Evolutionary conservation across 2,329 filamentous ascomycete species (phyloP), one percentile per base, ranked within the genome.

Genomic region (Talaromyces sp.): DNA sequence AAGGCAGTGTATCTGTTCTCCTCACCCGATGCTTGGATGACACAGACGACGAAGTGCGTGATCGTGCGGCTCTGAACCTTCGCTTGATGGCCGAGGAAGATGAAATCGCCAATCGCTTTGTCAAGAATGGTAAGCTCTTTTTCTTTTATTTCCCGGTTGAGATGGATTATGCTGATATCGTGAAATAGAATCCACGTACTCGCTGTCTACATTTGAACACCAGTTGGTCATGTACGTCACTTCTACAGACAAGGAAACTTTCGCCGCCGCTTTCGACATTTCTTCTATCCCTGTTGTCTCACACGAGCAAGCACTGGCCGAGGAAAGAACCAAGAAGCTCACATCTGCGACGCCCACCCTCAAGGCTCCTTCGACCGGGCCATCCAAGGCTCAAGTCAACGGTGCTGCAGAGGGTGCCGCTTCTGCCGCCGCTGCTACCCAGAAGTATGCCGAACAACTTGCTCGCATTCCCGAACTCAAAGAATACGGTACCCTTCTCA

Each of bases 151-250:
- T 4, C 22, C 6, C n/a, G 42, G 42, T 22, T 22, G 42, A 19
- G n/a, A 44, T 47, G 10, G 25, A 13, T 58, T 32, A 17, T 55
- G 61, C 32, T 63, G 57, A 69, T 76, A 59, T 73, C 33, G 17
- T 15, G 5, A 27, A 8, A 9, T 69, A 93, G 93, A 98, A 75
- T 96, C 88, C 65, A 96, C 96, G 86, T 99, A 93, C 76, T 96
- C 93, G 9, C 84, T 99, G 25, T 91, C 92, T 11, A 92, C 91
- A 63, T 96, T 99, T 64, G 95, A 98, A 81, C 93, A 98, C 74
- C 93, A 98, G 74, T 87, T 99, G 57, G 93, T 97, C 68, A 90
- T 96, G 86, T 99, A 99, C 71, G 93, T 99, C 69, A 96, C 93
- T 19, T 92, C 93, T 13, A 91, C 92, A 59, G 91, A 95, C 71